Conservation (phyloP, 129 eudicot species). For the Artemisia argyi region DNA sequence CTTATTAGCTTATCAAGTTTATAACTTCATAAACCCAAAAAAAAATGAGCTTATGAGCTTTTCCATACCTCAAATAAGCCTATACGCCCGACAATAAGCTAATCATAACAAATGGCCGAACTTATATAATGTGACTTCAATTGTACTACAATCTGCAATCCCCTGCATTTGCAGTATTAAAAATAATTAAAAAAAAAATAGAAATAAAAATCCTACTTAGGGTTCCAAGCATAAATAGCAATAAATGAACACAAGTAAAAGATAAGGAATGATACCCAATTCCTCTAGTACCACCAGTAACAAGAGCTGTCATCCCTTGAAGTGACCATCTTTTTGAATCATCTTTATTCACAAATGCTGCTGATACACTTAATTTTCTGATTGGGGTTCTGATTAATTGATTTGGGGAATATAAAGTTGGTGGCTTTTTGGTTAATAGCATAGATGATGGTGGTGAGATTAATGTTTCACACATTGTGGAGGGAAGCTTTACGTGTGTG, state of each 20-base stretch:
- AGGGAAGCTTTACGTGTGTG: not conserved
- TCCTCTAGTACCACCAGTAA: constrained; percentile 85
- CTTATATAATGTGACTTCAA: too few relatives aligned
- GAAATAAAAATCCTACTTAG: constrained; percentile 4
- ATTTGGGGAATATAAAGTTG: constrained; percentile 10
- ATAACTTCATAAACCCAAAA: too few relatives aligned
- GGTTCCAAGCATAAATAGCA: constrained; percentile 10
- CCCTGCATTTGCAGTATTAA: too few relatives aligned
- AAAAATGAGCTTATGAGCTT: too few relatives aligned
- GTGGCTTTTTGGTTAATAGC: constrained; percentile 24
- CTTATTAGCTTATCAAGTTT: too few relatives aligned
- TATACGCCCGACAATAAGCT: too few relatives aligned
- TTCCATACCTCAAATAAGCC: too few relatives aligned
- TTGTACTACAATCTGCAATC: too few relatives aligned
- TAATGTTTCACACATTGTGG: constrained; percentile 30
- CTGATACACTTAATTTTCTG: not conserved
- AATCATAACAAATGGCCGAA: too few relatives aligned
- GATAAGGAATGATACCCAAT: constrained; percentile 46
- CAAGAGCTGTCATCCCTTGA: constrained; percentile 65
- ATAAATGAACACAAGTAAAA: not conserved
- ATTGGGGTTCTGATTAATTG: too few relatives aligned
- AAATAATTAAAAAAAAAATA: not conserved
- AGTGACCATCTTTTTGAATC: constrained; percentile 67
- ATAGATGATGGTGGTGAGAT: constrained; percentile 24
- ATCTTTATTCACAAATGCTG: constrained; percentile 13